Evolutionary conservation across 2,329 filamentous ascomycete species (phyloP), one percentile per base, ranked within the genome.

Genomic region (Neofusicoccum kwambonambiense): DNA sequence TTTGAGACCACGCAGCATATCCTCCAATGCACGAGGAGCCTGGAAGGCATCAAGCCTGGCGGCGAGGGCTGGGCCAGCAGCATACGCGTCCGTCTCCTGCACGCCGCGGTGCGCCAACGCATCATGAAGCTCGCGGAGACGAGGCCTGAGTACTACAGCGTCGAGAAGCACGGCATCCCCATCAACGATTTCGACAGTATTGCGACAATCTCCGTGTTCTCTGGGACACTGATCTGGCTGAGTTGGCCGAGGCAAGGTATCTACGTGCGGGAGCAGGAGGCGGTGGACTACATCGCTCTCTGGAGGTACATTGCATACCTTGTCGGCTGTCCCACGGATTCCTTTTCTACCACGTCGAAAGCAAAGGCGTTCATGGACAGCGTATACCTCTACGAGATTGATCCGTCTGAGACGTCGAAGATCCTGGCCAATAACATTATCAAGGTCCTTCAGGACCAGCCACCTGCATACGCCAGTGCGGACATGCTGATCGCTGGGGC

Each of bases 111-210:
- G 7, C 84, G 90, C 0, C 79, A 85, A 64, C 84, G 87, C 6
- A 91, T 92, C 66, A 75, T 90, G 69, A 81, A 80, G 34, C 82
- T 92, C 7, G 82, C 83, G 13, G 73, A 79, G n/a, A 75, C 82
- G 42, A 78, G 80, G 17, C 86, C 87, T 0, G 80, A 79, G 2
- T 92, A 92, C 76, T 92, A 88, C 75, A 81, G 87, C 67, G 74
- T 86, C 0, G 76, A 82, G 17, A 76, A 81, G 42, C 84, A 80
- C 72, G 89, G 90, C 3, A 79, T 89, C 3, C 90, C 90, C 4
- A 87, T 93, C 73, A 93, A 90, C 70, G 89, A 93, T 69, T 82
- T 94, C 1, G 90, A 94, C 75, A 86, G 84, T 65, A 86, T 93
- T 39, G 89, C 82, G 11, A 93, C 91, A 1, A 88, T 93, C 66